phyloP scores from a whole-genome alignment of 2,329 filamentous ascomycete species.

The Chaetothyriales sp. region DNA sequence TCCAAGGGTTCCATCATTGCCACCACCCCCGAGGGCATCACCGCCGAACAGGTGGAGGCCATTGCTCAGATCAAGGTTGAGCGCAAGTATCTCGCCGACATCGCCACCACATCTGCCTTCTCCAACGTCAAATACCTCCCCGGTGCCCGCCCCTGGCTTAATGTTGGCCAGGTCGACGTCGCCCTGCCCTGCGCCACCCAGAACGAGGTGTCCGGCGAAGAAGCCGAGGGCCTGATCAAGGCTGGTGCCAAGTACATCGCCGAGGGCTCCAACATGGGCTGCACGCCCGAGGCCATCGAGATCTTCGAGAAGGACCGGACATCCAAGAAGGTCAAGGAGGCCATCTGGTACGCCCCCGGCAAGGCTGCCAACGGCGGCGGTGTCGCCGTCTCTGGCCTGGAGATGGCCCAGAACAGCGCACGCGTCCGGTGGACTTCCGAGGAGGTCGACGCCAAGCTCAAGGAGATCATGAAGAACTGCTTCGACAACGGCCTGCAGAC shows the following conservation, averaged over 20 bases:
- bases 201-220: conserved; percentile 89
- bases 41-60: conserved; percentile 58
- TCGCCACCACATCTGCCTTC: conserved; percentile 42
- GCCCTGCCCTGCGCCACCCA: conserved; percentile 88
- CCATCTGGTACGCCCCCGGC: conserved; percentile 91
- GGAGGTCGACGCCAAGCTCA: conserved; percentile 82
- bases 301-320: conserved; percentile 69
- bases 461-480: conserved; percentile 85
- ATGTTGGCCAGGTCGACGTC: conserved; percentile 79
- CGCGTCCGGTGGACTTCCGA: conserved; percentile 73
- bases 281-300: conserved; percentile 88
- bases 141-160: conserved; percentile 77
- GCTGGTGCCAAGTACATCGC: conserved; percentile 73
- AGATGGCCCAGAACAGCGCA: conserved; percentile 97
- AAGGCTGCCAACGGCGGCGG: conserved; percentile 97
- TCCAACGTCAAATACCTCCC: conserved; percentile 71
- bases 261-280: conserved; percentile 98
- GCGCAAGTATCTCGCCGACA: conserved; percentile 64
- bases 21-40: conserved; percentile 55
- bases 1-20: conserved; percentile 73
- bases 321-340: conserved; percentile 47
- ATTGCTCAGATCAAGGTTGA: conserved; percentile 79
- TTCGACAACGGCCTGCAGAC: conserved; percentile 83
- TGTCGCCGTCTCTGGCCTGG: conserved; percentile 89
- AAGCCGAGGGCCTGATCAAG: conserved; percentile 67